A percentile compares a stretch with the other conserved stretches of the same genome.
These are phyloP conservation scores for Syncephalastrum monosporum DNA, from an alignment of 371 early-diverging fungal genomes.

Conservation along the genomic window DNA sequence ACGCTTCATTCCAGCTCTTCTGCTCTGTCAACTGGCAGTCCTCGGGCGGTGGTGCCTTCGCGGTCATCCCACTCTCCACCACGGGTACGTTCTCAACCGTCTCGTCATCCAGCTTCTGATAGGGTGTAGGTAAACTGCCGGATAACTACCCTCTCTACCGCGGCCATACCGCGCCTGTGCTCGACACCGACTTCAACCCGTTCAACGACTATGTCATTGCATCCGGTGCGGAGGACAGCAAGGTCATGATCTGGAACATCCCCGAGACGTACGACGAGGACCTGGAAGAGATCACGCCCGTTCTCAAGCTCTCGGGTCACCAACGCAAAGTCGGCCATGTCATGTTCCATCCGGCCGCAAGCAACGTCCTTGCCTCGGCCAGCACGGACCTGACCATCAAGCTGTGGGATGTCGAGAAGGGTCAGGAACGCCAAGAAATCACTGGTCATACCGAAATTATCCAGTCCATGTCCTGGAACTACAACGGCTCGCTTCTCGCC, in stretches of 20 bases:
- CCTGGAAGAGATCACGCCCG: slow-evolving; percentile 57
- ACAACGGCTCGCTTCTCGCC: slow-evolving; percentile 82
- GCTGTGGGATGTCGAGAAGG: slow-evolving; percentile 96
- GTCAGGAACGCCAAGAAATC: slow-evolving; percentile 82
- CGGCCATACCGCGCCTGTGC: slow-evolving; percentile 92
- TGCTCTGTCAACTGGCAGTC: slow-evolving; percentile 95
- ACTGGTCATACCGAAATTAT: slow-evolving; percentile 91
- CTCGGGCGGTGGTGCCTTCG: slow-evolving; percentile 97
- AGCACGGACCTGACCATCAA: slow-evolving; percentile 92
- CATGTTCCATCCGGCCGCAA: slow-evolving; percentile 94
- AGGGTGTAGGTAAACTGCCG: slow-evolving; percentile 70
- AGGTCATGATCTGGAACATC: slow-evolving; percentile 94
- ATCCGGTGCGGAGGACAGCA: slow-evolving; percentile 93
- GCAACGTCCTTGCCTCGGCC: slow-evolving; percentile 88
- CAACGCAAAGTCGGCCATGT: slow-evolving; percentile 94
- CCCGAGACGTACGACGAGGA: slow-evolving; percentile 77
- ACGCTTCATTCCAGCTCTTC: slow-evolving; percentile 56
- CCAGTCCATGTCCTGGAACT: slow-evolving; percentile 89
- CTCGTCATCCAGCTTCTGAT: neutral
- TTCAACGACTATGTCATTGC: slow-evolving; percentile 93
- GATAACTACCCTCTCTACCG: slow-evolving; percentile 85
- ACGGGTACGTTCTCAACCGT: slow-evolving; percentile 56
- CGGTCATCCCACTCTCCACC: slow-evolving; percentile 82
- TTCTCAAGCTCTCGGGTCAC: slow-evolving; percentile 67
- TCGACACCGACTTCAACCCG: slow-evolving; percentile 97